Evolutionary conservation across 306 rosid genomes (phyloP).

Genomic region (Neltuma alba): DNA sequence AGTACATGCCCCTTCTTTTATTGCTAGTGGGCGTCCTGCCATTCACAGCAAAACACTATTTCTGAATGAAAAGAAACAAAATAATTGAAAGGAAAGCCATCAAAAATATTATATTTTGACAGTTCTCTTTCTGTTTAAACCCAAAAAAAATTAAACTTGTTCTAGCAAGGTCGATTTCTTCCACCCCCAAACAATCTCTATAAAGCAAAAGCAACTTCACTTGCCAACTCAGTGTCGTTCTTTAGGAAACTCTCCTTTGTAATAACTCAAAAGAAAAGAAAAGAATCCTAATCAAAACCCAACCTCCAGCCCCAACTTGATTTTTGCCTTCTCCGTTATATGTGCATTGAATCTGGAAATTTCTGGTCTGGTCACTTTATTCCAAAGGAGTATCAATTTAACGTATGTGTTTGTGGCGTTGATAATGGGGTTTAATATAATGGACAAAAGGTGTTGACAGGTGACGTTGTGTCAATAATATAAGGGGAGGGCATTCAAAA

Average conservation of each 20-base stretch:
- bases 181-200: not conserved
- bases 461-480: too few relatives aligned
- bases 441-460: not conserved
- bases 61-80: too few relatives aligned
- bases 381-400: not conserved
- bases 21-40: not conserved
- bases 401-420: not conserved
- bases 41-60: not conserved
- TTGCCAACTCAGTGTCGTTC: constrained; percentile 19
- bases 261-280: not conserved
- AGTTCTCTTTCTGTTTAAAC: too few relatives aligned
- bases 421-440: not conserved
- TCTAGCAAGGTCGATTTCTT: not conserved
- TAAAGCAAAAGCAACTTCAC: not conserved
- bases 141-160: not conserved
- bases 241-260: constrained; percentile 21
- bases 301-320: not conserved
- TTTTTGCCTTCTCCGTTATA: not conserved
- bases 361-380: not conserved
- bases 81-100: too few relatives aligned
- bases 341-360: not conserved
- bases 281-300: not conserved
- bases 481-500: not conserved
- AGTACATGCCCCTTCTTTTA: not conserved
- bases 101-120: too few relatives aligned